A percentile compares a stretch with the other conserved stretches of the same genome.
phyloP scores from a whole-genome alignment of 2,329 filamentous ascomycete genomes.

The Ophiocordyceps sinensis region DNA sequence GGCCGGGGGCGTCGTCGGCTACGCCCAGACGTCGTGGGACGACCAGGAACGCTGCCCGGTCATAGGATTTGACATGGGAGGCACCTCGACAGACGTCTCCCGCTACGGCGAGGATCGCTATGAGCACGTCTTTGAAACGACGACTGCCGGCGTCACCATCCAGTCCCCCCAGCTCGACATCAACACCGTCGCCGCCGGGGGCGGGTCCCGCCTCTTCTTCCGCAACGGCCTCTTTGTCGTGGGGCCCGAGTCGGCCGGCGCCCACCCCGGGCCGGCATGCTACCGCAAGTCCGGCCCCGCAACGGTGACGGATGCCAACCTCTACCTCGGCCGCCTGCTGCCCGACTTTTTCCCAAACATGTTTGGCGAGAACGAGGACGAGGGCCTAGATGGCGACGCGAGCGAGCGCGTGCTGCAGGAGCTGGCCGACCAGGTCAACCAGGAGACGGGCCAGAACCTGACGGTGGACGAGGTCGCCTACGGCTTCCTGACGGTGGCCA shows the following conservation, averaged over 20 bases:
- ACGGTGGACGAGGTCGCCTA: conserved; percentile 18
- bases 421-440: conserved; percentile 27
- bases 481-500: conserved; percentile 21
- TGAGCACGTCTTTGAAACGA: conserved; percentile 51
- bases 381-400: conserved; percentile 23
- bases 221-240: conserved; percentile 60
- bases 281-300: conserved; percentile 60
- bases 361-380: conserved; percentile 9
- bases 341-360: conserved; percentile 60
- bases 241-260: conserved; percentile 56
- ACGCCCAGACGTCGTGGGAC: conserved; percentile 59
- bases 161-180: conserved; percentile 71
- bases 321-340: conserved; percentile 45
- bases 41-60: conserved; percentile 55
- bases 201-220: conserved; percentile 57
- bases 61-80: conserved; percentile 60
- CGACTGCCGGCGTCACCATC: conserved; percentile 64
- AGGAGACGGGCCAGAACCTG: conserved; percentile 13
- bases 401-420: conserved; percentile 21
- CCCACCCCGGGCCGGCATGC: conserved; percentile 57
- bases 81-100: conserved; percentile 64
- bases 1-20: conserved; percentile 65
- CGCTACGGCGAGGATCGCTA: conserved; percentile 38
- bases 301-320: conserved; percentile 59
- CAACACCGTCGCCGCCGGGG: conserved; percentile 66